Percentiles rank a stretch among this genome's conserved stretches.
Evolutionary conservation across 768 basidiomycete genomes (phyloP).

Genomic region (Suillus hirtellus): DNA sequence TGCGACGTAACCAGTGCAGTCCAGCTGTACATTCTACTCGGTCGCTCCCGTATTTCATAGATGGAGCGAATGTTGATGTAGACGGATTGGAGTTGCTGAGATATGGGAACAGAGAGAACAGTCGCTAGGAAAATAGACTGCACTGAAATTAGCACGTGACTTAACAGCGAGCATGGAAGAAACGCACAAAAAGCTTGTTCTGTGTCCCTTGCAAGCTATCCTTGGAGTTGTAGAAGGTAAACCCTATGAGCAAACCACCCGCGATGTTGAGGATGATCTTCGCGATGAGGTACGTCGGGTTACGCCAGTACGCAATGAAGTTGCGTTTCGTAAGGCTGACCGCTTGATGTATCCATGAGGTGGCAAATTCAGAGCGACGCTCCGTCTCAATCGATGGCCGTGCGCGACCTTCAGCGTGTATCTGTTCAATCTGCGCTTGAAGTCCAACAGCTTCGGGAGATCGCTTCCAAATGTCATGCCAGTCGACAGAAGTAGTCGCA

Average conservation of each 20-base stretch:
- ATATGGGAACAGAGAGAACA: constrained; percentile 44
- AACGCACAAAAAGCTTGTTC: constrained; percentile 43
- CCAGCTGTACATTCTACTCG: constrained; percentile 66
- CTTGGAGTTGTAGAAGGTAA: constrained; percentile 41
- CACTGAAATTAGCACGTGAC: not conserved
- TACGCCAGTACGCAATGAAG: constrained; percentile 38
- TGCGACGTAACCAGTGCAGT: constrained; percentile 55
- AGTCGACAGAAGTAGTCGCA: constrained; percentile 43
- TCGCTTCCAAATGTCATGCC: constrained; percentile 50
- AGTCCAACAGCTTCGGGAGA: constrained; percentile 41
- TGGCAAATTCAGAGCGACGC: constrained; percentile 35
- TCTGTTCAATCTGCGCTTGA: constrained; percentile 41
- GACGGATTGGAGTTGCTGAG: constrained; percentile 60
- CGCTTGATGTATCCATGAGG: constrained; percentile 41
- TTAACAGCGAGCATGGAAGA: not conserved
- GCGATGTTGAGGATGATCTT: constrained; percentile 39
- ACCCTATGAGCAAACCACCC: constrained; percentile 40
- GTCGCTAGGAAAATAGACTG: constrained; percentile 54
- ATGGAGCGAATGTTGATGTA: constrained; percentile 56
- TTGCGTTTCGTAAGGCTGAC: constrained; percentile 33
- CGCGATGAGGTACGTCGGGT: constrained; percentile 39
- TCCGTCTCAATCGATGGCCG: constrained; percentile 23
- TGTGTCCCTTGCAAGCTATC: constrained; percentile 41
- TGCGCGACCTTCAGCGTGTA: constrained; percentile 41
- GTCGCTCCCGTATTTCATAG: constrained; percentile 64